Percentiles rank a stretch among this genome's conserved stretches.
These are phyloP conservation scores for Dalechampia spathulata DNA, from an alignment of 441 rosid species.

Conservation along the genomic window DNA sequence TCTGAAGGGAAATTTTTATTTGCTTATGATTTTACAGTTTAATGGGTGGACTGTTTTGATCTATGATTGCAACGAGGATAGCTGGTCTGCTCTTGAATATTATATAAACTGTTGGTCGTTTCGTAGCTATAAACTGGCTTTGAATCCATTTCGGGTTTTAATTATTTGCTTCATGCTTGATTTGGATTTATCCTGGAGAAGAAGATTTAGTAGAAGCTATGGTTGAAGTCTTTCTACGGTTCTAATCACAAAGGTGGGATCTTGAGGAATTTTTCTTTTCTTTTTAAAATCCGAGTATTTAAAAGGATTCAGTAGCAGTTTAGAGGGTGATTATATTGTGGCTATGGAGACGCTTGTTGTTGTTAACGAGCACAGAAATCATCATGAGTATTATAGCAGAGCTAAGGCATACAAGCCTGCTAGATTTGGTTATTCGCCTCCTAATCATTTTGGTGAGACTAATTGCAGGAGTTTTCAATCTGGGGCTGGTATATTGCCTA, in stretches of 20 bases:
- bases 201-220: constrained; percentile 14
- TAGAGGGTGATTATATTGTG: constrained; percentile 4
- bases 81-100: no score
- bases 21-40: constrained; percentile 18
- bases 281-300: background rate
- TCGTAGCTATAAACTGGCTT: no score
- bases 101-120: no score
- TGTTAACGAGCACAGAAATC: constrained; percentile 55
- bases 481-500: constrained; percentile 65
- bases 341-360: constrained; percentile 83
- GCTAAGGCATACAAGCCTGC: constrained; percentile 34
- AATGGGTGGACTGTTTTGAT: constrained; percentile 1
- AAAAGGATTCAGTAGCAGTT: constrained; percentile 1
- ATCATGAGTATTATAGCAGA: constrained; percentile 35
- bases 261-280: background rate
- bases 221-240: background rate
- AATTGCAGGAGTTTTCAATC: constrained; percentile 75
- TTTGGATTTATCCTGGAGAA: constrained; percentile 34
- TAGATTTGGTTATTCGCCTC: constrained; percentile 44
- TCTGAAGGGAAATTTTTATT: constrained; percentile 5
- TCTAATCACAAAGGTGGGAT: no score
- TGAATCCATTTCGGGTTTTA: constrained; percentile 11
- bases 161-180: constrained; percentile 18
- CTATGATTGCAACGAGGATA: constrained; percentile 14
- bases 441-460: constrained; percentile 44